phyloP scores from a whole-genome alignment of 2,329 filamentous ascomycete species.

The Polychaeton citri region DNA sequence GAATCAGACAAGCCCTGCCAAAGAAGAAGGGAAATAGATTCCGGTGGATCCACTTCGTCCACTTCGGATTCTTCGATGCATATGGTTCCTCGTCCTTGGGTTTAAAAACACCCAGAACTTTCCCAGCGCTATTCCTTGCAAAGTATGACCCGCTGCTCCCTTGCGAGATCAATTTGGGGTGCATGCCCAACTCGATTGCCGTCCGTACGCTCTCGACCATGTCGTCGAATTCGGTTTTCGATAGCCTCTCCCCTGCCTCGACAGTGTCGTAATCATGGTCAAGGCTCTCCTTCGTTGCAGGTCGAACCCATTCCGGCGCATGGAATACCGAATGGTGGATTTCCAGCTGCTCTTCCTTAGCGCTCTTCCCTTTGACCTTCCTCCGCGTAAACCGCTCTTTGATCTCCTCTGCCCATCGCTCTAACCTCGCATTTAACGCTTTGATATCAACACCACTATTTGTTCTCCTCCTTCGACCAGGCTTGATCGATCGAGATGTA shows the following conservation, averaged over 20 bases:
- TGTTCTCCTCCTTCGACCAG: slow-evolving; percentile 43
- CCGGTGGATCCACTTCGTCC: slow-evolving; percentile 99
- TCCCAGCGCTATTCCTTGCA: slow-evolving; percentile 78
- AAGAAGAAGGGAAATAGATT: slow-evolving; percentile 98
- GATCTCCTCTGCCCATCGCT: slow-evolving; percentile 96
- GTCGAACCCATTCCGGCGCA: slow-evolving; percentile 72
- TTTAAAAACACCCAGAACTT: slow-evolving; percentile 96
- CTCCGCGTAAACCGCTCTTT: slow-evolving; percentile 89
- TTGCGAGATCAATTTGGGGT: slow-evolving; percentile 92
- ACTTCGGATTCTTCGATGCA: slow-evolving; percentile 91
- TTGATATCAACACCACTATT: slow-evolving; percentile 94
- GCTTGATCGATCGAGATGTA: slow-evolving; percentile 20
- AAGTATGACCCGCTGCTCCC: slow-evolving; percentile 98
- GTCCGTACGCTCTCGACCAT: slow-evolving; percentile 80
- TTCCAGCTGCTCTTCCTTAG: slow-evolving; percentile 77
- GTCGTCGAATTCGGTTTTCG: slow-evolving; percentile 69
- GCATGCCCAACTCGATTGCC: slow-evolving; percentile 80
- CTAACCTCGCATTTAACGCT: slow-evolving; percentile 88
- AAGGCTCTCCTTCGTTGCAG: slow-evolving; percentile 62
- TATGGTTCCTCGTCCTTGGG: slow-evolving; percentile 98
- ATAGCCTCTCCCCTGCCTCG: slow-evolving; percentile 46
- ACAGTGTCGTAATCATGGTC: slow-evolving; percentile 37
- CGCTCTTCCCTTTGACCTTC: slow-evolving; percentile 56
- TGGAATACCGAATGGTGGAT: slow-evolving; percentile 98
- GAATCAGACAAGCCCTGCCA: slow-evolving; percentile 86